phyloP scores from a whole-genome alignment of 2,329 filamentous ascomycete genomes.

The Fusarium globosum region DNA sequence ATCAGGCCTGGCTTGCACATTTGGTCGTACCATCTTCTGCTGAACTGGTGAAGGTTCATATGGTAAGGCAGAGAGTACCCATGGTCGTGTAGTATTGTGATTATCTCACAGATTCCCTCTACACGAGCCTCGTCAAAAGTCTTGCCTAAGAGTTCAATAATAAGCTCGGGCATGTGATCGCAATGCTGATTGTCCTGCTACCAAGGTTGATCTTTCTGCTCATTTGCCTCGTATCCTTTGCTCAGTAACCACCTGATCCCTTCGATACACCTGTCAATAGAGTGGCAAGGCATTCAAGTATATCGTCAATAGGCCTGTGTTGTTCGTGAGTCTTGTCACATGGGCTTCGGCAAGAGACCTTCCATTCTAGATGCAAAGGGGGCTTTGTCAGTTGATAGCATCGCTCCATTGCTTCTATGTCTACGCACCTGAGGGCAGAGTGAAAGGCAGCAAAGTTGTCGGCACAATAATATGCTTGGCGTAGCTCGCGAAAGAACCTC shows the following conservation, averaged over 20 bases:
- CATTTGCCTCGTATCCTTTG: not conserved
- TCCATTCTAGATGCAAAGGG: not conserved
- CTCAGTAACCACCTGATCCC: not conserved
- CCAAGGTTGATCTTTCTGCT: not conserved
- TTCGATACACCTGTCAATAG: not conserved
- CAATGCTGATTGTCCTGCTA: not conserved
- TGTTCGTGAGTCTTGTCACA: fast-evolving
- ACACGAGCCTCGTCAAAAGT: not conserved
- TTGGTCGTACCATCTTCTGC: not conserved
- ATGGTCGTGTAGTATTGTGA: not conserved
- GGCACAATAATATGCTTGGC: not conserved
- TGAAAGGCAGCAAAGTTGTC: not conserved
- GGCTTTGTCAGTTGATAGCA: not conserved
- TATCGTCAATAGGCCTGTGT: not conserved
- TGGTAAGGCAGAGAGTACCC: not conserved
- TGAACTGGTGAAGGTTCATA: not conserved
- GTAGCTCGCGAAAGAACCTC: not conserved
- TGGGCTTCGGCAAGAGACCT: not conserved
- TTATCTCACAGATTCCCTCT: not conserved
- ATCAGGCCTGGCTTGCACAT: not conserved
- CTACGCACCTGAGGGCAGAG: not conserved
- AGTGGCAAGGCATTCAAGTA: not conserved
- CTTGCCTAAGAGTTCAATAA: not conserved
- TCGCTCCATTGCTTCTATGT: not conserved
- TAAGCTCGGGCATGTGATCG: not conserved